These are phyloP conservation scores for Colletotrichum salicis DNA, from an alignment of 2,329 filamentous ascomycete species.

Conservation along the genomic window DNA sequence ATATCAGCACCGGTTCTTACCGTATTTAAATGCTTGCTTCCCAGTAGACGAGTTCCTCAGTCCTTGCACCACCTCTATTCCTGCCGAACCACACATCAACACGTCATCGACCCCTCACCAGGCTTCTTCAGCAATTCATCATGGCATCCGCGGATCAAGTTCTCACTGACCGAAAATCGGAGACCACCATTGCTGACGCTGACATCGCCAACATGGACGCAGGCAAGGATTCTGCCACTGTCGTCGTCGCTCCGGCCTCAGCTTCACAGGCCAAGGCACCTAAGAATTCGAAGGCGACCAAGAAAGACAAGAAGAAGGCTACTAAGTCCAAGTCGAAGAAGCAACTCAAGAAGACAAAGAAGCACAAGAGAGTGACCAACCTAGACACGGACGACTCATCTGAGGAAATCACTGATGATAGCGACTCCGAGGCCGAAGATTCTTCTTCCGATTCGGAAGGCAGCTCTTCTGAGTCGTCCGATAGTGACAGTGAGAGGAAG, in stretches of 20 bases:
- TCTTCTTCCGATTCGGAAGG: conserved; percentile 4
- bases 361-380: not conserved
- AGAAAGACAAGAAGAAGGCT: not conserved
- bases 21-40: not conserved
- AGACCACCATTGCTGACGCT: not conserved
- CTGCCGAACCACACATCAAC: not conserved
- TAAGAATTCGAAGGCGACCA: not conserved
- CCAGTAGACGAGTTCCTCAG: not conserved
- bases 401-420: not conserved
- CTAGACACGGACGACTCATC: not conserved
- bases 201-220: not conserved
- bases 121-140: too few species aligned
- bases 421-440: not conserved
- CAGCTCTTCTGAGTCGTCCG: not conserved
- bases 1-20: not conserved
- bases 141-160: not conserved
- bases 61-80: not conserved
- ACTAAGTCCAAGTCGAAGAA: not conserved
- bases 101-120: not conserved
- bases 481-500: not conserved
- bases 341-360: not conserved
- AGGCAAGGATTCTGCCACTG: not conserved
- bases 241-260: not conserved
- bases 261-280: not conserved
- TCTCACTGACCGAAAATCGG: not conserved